phyloP scores from a whole-genome alignment of 2,329 filamentous ascomycete species.

The Aspergillus fumigatus region DNA sequence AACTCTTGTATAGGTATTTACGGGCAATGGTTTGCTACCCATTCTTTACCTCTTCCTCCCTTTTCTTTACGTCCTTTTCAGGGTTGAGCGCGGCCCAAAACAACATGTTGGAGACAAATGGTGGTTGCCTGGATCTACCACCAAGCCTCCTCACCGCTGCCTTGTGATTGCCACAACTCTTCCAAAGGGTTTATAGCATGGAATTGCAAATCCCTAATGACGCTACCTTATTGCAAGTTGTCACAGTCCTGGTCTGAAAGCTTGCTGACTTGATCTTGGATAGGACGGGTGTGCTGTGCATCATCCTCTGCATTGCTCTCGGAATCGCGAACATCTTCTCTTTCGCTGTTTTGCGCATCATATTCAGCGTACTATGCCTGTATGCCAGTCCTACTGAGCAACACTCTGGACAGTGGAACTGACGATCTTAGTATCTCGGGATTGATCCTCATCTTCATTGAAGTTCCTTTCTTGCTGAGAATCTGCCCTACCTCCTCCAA shows the following conservation, averaged over 20 bases:
- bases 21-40: conserved; percentile 58
- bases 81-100: conserved; percentile 1
- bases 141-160: conserved; percentile 14
- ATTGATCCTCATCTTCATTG: conserved; percentile 75
- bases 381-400: conserved; percentile 33
- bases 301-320: conserved; percentile 62
- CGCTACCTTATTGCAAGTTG: neutral
- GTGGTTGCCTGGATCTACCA: conserved; percentile 18
- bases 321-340: conserved; percentile 67
- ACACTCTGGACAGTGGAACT: conserved; percentile 20
- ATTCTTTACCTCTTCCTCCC: neutral
- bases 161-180: conserved; percentile 1
- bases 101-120: conserved; percentile 2
- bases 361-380: conserved; percentile 57
- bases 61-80: neutral
- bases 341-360: conserved; percentile 52
- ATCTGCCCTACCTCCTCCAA: conserved; percentile 91
- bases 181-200: neutral
- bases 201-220: neutral
- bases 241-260: neutral
- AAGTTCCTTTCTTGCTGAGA: conserved; percentile 89
- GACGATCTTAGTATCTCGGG: conserved; percentile 59
- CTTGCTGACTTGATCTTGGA: conserved; percentile 12
- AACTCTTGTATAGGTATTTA: conserved; percentile 55
- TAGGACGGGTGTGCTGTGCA: conserved; percentile 54